These are phyloP conservation scores for Fusarium transvaalense DNA, from an alignment of 2,329 filamentous ascomycete genomes.

Conservation along the genomic window DNA sequence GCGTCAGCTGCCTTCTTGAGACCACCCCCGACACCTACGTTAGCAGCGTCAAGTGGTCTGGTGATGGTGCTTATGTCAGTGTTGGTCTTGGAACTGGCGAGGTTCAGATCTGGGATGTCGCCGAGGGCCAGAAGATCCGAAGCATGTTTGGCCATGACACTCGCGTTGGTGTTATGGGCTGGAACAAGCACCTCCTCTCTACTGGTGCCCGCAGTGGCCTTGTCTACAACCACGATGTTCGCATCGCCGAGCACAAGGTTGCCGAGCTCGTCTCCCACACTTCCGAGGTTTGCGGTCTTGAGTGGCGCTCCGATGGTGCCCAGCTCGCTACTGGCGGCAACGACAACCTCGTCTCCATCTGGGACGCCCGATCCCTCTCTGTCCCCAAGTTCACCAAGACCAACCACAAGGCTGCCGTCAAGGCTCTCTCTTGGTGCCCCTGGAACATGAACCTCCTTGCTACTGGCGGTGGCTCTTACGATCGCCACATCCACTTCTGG, in stretches of 20 bases:
- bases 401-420: constrained; percentile 98
- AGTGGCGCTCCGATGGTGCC: constrained; percentile 96
- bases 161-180: constrained; percentile 97
- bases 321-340: constrained; percentile 98
- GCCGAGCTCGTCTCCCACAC: constrained; percentile 97
- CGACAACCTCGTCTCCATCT: constrained; percentile 98
- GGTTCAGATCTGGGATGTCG: constrained; percentile 99
- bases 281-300: constrained; percentile 96
- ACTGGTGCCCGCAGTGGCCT: constrained; percentile 94
- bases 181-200: constrained; percentile 98
- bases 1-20: constrained; percentile 89
- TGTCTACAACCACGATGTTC: constrained; percentile 98
- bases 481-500: constrained; percentile 99
- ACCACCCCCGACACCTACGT: constrained; percentile 92
- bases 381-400: constrained; percentile 99
- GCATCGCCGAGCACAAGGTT: constrained; percentile 96
- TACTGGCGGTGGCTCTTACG: constrained; percentile 95
- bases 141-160: constrained; percentile 99
- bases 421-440: constrained; percentile 98
- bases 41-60: constrained; percentile 98
- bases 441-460: constrained; percentile 98
- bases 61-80: constrained; percentile 94
- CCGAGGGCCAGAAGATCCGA: constrained; percentile 93
- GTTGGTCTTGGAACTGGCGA: constrained; percentile 95
- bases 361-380: constrained; percentile 93